Conservation (phyloP, 2,329 filamentous ascomycete genomes). For the Elsinoe perseae region DNA sequence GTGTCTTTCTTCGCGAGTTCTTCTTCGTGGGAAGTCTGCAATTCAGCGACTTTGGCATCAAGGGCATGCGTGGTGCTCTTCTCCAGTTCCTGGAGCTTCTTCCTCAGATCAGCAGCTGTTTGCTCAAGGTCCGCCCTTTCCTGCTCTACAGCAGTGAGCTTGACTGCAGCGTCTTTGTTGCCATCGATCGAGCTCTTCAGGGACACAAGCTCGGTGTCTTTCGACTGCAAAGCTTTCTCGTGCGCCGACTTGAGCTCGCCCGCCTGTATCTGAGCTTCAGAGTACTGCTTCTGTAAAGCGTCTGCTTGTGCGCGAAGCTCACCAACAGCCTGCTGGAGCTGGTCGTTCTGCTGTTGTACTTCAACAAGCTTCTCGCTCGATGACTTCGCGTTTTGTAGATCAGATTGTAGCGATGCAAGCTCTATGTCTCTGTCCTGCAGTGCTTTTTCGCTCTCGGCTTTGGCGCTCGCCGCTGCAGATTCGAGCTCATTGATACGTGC, state of each 20-base stretch:
- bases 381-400: background rate
- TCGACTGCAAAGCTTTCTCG: background rate
- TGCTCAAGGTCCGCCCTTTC: slow-evolving; percentile 6
- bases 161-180: background rate
- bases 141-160: slow-evolving; percentile 4
- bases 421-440: slow-evolving; percentile 13
- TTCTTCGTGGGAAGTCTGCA: background rate
- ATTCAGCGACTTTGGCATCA: background rate
- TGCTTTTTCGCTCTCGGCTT: slow-evolving; percentile 4
- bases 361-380: background rate
- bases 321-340: background rate
- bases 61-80: background rate
- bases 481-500: slow-evolving; percentile 14
- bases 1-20: slow-evolving; percentile 6
- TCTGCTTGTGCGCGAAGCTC: background rate
- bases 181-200: background rate
- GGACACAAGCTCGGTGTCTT: slow-evolving; percentile 3
- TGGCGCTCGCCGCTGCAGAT: background rate
- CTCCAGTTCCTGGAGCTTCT: slow-evolving; percentile 4
- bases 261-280: background rate
- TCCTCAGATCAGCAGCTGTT: background rate
- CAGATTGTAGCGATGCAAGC: slow-evolving; percentile 13
- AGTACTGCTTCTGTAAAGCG: background rate
- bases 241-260: background rate
- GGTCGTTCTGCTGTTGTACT: background rate